Percentiles rank a stretch among this genome's conserved stretches.
These are phyloP conservation scores for Salix brachista DNA, from an alignment of 345 rosid genomes.

Conservation along the genomic window DNA sequence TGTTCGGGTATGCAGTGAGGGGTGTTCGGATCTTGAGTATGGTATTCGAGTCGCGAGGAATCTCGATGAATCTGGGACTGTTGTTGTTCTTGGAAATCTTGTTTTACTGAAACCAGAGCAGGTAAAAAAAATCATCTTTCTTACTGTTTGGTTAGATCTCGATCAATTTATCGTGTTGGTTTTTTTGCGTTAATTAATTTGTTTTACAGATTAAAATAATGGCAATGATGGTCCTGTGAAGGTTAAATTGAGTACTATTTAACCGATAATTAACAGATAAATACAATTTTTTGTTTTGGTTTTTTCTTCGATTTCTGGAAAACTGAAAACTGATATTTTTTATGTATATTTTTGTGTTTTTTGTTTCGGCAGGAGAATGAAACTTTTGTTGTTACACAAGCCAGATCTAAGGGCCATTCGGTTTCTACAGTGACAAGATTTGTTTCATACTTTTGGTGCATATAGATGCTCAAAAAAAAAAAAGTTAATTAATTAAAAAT, in stretches of 20 bases:
- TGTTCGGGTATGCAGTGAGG: conserved; percentile 51
- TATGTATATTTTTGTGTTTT: conserved; percentile 35
- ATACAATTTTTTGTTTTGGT: background rate
- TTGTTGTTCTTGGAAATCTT: conserved; percentile 56
- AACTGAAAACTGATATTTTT: conserved; percentile 58
- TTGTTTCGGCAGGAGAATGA: conserved; percentile 53
- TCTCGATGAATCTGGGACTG: conserved; percentile 81
- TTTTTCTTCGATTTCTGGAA: background rate
- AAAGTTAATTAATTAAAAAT: background rate
- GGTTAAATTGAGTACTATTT: background rate
- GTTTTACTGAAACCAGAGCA: conserved; percentile 74
- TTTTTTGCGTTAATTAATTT: conserved; percentile 1
- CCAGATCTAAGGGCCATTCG: conserved; percentile 24
- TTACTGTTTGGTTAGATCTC: background rate
- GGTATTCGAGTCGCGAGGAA: conserved; percentile 48
- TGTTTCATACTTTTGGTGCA: conserved; percentile 10
- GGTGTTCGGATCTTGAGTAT: conserved; percentile 48
- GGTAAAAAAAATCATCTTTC: conserved; percentile 40
- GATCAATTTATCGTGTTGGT: background rate
- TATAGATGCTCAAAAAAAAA: background rate
- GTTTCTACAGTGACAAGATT: conserved; percentile 29
- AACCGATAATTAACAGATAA: conserved; percentile 21
- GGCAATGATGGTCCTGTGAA: conserved; percentile 20
- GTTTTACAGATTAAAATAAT: conserved; percentile 17
- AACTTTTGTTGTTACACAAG: conserved; percentile 36